phyloP scores from a whole-genome alignment of 169 alveolate genomes.

The Plasmodium cynomolgi region DNA sequence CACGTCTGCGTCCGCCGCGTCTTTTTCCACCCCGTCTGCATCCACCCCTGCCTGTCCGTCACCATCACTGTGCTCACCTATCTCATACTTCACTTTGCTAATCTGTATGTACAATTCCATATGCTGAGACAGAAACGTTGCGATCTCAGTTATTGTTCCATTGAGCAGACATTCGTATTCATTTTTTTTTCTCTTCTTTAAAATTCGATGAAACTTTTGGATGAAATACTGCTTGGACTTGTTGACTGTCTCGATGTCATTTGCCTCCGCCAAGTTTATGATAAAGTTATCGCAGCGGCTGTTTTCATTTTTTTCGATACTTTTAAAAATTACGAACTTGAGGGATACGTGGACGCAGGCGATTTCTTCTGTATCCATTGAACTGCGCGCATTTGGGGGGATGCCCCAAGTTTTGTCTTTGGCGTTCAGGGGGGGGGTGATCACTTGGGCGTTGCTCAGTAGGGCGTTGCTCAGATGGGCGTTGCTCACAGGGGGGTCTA shows the following conservation, averaged over 20 bases:
- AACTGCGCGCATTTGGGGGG: conserved; percentile 2
- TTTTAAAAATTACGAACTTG: conserved; percentile 48
- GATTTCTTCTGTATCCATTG: conserved; percentile 61
- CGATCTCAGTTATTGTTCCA: conserved; percentile 60
- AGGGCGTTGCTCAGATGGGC: background rate
- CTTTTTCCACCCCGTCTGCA: background rate
- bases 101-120: conserved; percentile 39
- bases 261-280: conserved; percentile 21
- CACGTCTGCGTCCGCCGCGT: background rate
- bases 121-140: conserved; percentile 38
- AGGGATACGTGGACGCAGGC: conserved; percentile 49
- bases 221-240: conserved; percentile 45
- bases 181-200: conserved; percentile 38
- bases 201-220: conserved; percentile 27
- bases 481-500: too few relatives aligned
- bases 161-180: conserved; percentile 65
- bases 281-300: conserved; percentile 39
- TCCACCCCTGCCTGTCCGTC: background rate
- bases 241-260: conserved; percentile 47
- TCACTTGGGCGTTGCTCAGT: background rate
- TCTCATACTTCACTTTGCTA: conserved; percentile 14
- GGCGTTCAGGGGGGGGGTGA: background rate
- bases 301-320: conserved; percentile 42
- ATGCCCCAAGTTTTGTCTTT: background rate
- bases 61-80: background rate